These are phyloP conservation scores for Cystobasidium ongulense DNA, from an alignment of 768 basidiomycete genomes.

Conservation along the genomic window DNA sequence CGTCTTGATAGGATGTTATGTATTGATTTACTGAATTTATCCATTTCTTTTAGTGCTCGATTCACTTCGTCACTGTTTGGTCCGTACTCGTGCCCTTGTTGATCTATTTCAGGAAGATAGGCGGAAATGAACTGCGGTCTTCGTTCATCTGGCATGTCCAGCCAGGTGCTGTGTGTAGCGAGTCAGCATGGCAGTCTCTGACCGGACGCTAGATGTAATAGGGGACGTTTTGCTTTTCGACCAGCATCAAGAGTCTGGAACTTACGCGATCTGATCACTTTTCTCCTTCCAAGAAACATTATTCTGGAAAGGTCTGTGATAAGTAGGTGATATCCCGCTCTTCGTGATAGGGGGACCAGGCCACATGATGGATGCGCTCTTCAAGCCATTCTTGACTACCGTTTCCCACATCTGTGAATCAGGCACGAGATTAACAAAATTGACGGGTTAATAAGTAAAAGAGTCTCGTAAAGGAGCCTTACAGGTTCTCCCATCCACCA, in stretches of 20 bases:
- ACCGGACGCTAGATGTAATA: too few relatives aligned
- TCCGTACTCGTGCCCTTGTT: constrained; percentile 31
- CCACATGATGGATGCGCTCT: constrained; percentile 89
- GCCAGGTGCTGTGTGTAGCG: constrained; percentile 48
- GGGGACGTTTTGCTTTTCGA: too few relatives aligned
- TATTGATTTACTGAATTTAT: constrained; percentile 64
- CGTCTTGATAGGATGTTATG: constrained; percentile 58
- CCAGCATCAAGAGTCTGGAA: constrained; percentile 75
- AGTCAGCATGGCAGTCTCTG: too few relatives aligned
- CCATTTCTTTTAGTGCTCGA: constrained; percentile 61
- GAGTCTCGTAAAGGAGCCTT: constrained; percentile 41
- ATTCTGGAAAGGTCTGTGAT: constrained; percentile 46
- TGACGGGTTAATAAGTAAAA: neutral
- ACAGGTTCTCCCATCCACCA: constrained; percentile 94
- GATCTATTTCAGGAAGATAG: constrained; percentile 38
- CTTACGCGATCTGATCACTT: constrained; percentile 59
- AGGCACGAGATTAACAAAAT: neutral
- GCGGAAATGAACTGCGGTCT: constrained; percentile 37
- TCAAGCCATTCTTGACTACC: constrained; percentile 60
- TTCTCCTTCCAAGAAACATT: constrained; percentile 61
- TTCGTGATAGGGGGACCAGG: constrained; percentile 46
- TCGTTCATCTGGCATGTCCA: constrained; percentile 46
- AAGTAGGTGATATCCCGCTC: neutral
- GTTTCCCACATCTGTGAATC: constrained; percentile 76
- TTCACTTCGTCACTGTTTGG: constrained; percentile 43